phyloP scores from a whole-genome alignment of 108 stramenopile species.

The Fistulifera solaris region DNA sequence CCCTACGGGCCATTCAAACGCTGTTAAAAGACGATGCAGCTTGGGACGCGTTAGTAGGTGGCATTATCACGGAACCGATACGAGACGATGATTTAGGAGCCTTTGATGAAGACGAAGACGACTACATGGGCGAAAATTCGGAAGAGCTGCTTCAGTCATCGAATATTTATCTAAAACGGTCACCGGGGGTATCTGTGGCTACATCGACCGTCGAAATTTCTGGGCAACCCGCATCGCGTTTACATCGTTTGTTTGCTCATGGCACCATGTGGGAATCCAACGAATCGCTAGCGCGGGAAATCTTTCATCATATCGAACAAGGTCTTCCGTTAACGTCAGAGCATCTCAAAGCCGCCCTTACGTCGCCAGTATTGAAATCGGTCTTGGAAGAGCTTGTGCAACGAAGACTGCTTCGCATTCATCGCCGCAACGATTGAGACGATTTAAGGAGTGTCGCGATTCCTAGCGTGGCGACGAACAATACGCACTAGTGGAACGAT shows the following conservation, averaged over 20 bases:
- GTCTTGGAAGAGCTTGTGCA: constrained; percentile 5
- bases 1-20: constrained; percentile 38
- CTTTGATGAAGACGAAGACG: constrained; percentile 28
- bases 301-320: constrained; percentile 1
- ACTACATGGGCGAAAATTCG: constrained; percentile 22
- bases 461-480: too few species aligned
- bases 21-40: constrained; percentile 39
- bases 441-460: too few species aligned
- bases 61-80: constrained; percentile 49
- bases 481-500: too few species aligned
- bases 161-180: constrained; percentile 39
- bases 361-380: not conserved
- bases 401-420: not conserved
- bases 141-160: constrained; percentile 21
- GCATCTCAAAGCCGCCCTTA: not conserved
- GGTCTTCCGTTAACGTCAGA: not conserved
- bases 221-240: not conserved
- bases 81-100: constrained; percentile 27
- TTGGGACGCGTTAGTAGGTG: constrained; percentile 68
- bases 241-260: constrained; percentile 38
- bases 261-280: constrained; percentile 28
- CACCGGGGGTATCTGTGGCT: constrained; percentile 67
- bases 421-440: too few species aligned
- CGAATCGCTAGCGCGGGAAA: not conserved
- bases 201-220: constrained; percentile 33